Percentiles rank a stretch among this genome's conserved stretches.
These are phyloP conservation scores for Podospora fimiseda DNA, from an alignment of 495 filamentous ascomycete species.

Conservation along the genomic window DNA sequence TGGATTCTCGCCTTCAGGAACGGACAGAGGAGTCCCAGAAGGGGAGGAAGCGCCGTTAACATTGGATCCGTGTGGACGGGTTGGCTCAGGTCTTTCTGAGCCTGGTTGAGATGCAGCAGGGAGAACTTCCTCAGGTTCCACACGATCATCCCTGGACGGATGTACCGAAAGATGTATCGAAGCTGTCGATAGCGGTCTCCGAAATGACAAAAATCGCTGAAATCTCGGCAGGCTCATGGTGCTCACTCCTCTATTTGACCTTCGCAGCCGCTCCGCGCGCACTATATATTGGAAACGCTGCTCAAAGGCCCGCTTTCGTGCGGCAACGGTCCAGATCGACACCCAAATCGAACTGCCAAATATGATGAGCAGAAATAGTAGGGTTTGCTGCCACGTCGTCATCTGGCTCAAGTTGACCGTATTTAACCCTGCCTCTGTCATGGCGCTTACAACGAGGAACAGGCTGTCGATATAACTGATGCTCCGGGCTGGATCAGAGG, in stretches of 20 bases:
- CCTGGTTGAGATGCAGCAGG: no score
- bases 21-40: no score
- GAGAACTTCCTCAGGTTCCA: neutral
- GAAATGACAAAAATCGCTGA: slow-evolving; percentile 12
- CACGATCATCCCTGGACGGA: neutral
- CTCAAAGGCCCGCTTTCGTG: slow-evolving; percentile 67
- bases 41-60: no score
- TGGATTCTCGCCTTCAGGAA: no score
- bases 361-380: slow-evolving; percentile 68
- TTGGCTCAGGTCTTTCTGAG: no score
- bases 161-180: neutral
- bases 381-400: slow-evolving; percentile 70
- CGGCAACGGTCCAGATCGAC: slow-evolving; percentile 53
- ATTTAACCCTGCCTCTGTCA: slow-evolving; percentile 73
- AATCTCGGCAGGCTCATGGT: slow-evolving; percentile 6
- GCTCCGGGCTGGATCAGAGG: slow-evolving; percentile 50
- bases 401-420: slow-evolving; percentile 60
- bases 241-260: slow-evolving; percentile 8
- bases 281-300: slow-evolving; percentile 55
- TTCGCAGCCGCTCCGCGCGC: slow-evolving; percentile 37
- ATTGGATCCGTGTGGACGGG: no score
- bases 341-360: slow-evolving; percentile 67
- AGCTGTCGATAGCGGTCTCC: slow-evolving; percentile 2
- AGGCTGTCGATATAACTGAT: slow-evolving; percentile 69
- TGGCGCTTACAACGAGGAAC: slow-evolving; percentile 71